Conservation (phyloP, 768 basidiomycete species). For the Nidularia sp. region DNA sequence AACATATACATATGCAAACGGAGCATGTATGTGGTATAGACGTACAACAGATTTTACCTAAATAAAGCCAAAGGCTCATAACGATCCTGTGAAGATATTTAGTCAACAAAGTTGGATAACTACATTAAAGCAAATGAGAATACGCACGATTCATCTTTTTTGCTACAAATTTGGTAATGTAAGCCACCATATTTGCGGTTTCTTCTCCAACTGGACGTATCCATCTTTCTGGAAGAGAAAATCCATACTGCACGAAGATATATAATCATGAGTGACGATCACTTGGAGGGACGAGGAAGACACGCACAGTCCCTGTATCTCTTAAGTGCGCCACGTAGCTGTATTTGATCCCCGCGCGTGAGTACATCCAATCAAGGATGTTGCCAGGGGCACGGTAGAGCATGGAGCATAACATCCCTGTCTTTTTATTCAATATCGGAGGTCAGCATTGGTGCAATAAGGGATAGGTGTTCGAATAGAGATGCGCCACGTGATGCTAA, state of each 20-base stretch:
- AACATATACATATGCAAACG: too few relatives aligned
- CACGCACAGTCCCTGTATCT: slow-evolving; percentile 31
- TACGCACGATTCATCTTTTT: slow-evolving; percentile 29
- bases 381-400: slow-evolving; percentile 31
- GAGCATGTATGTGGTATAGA: too few relatives aligned
- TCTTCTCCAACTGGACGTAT: slow-evolving; percentile 83
- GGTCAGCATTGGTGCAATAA: too few relatives aligned
- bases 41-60: too few relatives aligned
- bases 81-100: too few relatives aligned
- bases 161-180: slow-evolving; percentile 64
- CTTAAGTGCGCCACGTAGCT: slow-evolving; percentile 28
- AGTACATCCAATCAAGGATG: slow-evolving; percentile 32
- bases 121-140: neutral
- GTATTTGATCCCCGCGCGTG: slow-evolving; percentile 23
- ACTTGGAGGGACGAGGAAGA: neutral
- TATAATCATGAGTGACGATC: too few relatives aligned
- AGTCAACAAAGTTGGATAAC: too few relatives aligned
- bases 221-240: slow-evolving; percentile 64
- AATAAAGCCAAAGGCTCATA: too few relatives aligned
- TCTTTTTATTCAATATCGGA: slow-evolving; percentile 1
- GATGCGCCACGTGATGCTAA: too few relatives aligned
- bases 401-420: slow-evolving; percentile 22
- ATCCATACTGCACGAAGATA: slow-evolving; percentile 55
- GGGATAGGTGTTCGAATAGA: too few relatives aligned
- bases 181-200: slow-evolving; percentile 58